Percentiles rank a stretch among this genome's conserved stretches.
These are phyloP conservation scores for Saccharum spontaneum DNA, from an alignment of 176 grass and related monocot species.

Conservation along the genomic window DNA sequence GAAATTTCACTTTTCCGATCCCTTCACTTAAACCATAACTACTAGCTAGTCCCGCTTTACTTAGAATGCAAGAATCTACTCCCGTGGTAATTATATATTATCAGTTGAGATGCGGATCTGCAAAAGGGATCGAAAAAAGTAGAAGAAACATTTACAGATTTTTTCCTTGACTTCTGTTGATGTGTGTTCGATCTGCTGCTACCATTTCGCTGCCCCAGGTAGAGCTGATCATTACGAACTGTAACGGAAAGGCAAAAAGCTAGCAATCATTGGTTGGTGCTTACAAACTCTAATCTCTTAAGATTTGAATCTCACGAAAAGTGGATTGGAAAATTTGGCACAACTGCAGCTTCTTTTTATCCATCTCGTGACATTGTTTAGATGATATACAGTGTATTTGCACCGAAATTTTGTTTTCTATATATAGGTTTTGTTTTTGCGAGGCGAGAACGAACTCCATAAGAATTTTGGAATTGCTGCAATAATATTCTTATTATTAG, in stretches of 20 bases:
- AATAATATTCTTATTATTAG: not conserved
- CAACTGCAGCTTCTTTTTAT: not conserved
- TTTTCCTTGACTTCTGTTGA: not conserved
- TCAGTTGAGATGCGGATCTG: slow-evolving; percentile 13
- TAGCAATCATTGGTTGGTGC: slow-evolving; percentile 20
- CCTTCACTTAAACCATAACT: slow-evolving; percentile 1
- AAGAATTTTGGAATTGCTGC: not conserved
- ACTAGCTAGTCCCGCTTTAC: slow-evolving; percentile 26
- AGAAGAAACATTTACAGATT: not conserved
- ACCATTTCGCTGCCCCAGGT: not conserved
- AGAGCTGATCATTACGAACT: not conserved
- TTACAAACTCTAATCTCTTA: not conserved
- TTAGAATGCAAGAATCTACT: slow-evolving; percentile 37
- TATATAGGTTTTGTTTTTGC: not conserved
- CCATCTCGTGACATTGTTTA: not conserved
- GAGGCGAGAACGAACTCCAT: not conserved
- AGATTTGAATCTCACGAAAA: not conserved
- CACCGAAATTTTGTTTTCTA: not conserved
- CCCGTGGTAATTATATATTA: slow-evolving; percentile 5
- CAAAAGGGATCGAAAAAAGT: not conserved
- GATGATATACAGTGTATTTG: not conserved
- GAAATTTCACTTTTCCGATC: slow-evolving; percentile 7
- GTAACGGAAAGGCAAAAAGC: not conserved
- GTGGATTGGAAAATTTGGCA: not conserved
- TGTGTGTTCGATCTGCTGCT: not conserved